Percentiles rank a stretch among this genome's conserved stretches.
These are phyloP conservation scores for Ceriops decandra DNA, from an alignment of 345 rosid species.

Conservation along the genomic window DNA sequence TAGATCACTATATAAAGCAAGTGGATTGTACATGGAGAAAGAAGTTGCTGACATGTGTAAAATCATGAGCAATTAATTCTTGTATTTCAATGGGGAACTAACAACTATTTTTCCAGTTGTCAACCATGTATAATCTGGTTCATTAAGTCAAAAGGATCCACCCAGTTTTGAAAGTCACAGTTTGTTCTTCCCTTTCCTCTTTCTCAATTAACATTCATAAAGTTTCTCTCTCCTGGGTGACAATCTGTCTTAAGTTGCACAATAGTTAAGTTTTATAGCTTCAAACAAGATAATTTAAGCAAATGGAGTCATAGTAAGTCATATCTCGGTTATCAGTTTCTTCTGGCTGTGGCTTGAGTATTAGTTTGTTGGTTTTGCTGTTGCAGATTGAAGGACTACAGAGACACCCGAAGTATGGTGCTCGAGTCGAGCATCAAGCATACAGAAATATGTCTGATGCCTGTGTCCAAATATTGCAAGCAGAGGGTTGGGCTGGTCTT, in stretches of 20 bases:
- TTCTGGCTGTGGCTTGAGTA: background rate
- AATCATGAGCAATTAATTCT: background rate
- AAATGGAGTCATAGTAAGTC: too few relatives aligned
- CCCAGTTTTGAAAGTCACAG: too few relatives aligned
- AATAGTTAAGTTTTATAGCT: too few relatives aligned
- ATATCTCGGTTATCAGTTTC: background rate
- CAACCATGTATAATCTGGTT: too few relatives aligned
- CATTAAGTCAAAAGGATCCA: too few relatives aligned
- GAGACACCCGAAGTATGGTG: constrained; percentile 89
- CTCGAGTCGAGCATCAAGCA: constrained; percentile 62
- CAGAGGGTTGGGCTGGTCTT: constrained; percentile 88
- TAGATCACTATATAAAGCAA: too few relatives aligned
- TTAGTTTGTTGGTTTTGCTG: background rate
- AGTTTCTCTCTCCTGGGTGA: too few relatives aligned
- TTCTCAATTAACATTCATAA: too few relatives aligned
- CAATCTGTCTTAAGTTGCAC: too few relatives aligned
- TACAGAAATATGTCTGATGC: constrained; percentile 85
- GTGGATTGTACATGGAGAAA: background rate
- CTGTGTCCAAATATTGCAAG: constrained; percentile 43
- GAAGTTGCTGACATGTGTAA: background rate
- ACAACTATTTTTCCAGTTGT: background rate
- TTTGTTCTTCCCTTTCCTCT: too few relatives aligned
- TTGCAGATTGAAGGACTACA: constrained; percentile 82
- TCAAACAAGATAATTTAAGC: too few relatives aligned
- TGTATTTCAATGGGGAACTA: background rate